Evolutionary conservation across 2,329 filamentous ascomycete genomes (phyloP), one percentile per base, ranked within the genome.

Genomic region (Ramichloridium luteum): DNA sequence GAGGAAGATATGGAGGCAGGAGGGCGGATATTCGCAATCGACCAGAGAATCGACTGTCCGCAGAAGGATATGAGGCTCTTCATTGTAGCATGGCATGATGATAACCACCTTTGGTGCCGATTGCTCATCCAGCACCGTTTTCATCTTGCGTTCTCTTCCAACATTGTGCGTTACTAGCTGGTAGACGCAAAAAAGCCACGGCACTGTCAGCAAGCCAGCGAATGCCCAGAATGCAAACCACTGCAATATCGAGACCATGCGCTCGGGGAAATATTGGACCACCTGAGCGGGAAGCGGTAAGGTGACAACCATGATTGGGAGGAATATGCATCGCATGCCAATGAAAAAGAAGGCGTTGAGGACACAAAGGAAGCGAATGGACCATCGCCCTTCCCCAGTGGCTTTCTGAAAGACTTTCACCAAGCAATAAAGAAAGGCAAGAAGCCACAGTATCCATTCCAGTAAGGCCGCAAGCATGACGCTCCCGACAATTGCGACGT

Each of bases 141-240:
- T 86, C 51, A 93, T 82, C 31, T 79, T 72, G 54, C 83, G 84
- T 25, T 70, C 77, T 41, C 84, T 74, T 13, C 88, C 86, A 15
- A 96, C 67, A 18, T 83, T 80, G 47, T 90, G 80, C 6, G 82
- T 93, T 35, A 93, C 80, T 4, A 94, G 71, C 49, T 92, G 80
- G 52, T 92, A 93, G 34, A 96, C 72, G 56, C 86, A 94, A 51
- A 94, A 81, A 3, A 93, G 68, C 84, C 85, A 94, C 0, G 90
- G 90, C 2, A 93, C 67, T 1, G 80, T 84, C 36, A 98, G 62
- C 6, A 96, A 72, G 41, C 74, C 73, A 1, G 86, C 79, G 45
- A 96, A 96, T 16, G 80, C 77, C 77, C 83, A 94, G 56, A 96
- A 96, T 3, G 85, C 86, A 51, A 96, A 93, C 80, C 84, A 92